A percentile compares a stretch with the other conserved stretches of the same genome.
Evolutionary conservation across 208 protist genomes (phyloP).

Genomic region (Leishmania gerbilli): DNA sequence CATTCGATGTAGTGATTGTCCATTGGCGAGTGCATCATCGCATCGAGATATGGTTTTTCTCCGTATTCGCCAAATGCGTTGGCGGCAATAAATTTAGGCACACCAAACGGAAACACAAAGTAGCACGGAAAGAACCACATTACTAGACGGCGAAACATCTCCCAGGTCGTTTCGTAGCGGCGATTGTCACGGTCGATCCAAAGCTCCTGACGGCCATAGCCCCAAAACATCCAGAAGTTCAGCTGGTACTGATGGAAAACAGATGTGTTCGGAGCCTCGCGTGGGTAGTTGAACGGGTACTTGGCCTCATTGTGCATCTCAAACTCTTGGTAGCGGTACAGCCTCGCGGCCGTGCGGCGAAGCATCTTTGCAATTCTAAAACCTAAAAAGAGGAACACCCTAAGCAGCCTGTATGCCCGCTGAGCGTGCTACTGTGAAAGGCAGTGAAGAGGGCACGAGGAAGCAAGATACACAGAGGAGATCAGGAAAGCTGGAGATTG

Average conservation of each 20-base stretch:
- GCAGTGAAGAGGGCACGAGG: not conserved
- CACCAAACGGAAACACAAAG: conserved; percentile 89
- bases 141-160: conserved; percentile 77
- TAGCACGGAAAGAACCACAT: conserved; percentile 91
- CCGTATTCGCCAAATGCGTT: conserved; percentile 88
- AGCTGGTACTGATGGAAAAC: conserved; percentile 86
- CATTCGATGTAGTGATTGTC: conserved; percentile 91
- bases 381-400: not conserved
- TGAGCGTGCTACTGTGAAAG: not conserved
- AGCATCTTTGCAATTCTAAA: conserved; percentile 51
- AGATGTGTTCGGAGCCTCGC: conserved; percentile 89
- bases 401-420: not conserved
- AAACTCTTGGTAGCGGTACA: conserved; percentile 90
- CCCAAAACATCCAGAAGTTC: conserved; percentile 92
- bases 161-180: conserved; percentile 88
- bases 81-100: conserved; percentile 74
- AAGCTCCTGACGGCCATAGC: conserved; percentile 82
- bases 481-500: not conserved
- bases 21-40: conserved; percentile 75
- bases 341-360: conserved; percentile 30
- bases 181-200: conserved; percentile 84
- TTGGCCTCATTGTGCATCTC: conserved; percentile 87
- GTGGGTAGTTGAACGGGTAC: conserved; percentile 84
- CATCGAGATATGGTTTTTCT: conserved; percentile 84
- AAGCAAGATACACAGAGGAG: conserved; percentile 6